phyloP scores from a whole-genome alignment of 139 green algal species.

The Desmodesmus armatus region DNA sequence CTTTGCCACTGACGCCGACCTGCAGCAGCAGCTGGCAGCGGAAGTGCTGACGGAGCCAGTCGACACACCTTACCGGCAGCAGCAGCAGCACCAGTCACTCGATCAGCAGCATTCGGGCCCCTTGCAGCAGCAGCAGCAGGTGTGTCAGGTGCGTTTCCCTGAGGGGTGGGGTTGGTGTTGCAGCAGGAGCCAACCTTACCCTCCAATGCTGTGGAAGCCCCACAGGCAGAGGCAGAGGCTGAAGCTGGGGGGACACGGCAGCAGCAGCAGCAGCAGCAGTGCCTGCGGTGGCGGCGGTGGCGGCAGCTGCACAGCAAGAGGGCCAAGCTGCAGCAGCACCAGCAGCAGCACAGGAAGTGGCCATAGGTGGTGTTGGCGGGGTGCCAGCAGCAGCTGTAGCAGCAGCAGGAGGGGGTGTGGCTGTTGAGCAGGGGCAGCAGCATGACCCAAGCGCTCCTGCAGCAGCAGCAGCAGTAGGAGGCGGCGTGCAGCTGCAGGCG shows the following conservation, averaged over 20 bases:
- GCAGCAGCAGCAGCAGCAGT: slow-evolving; percentile 2
- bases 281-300: neutral
- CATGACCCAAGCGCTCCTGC: neutral
- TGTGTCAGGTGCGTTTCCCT: no score
- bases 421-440: neutral
- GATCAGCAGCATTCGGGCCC: neutral
- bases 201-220: no score
- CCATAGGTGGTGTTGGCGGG: neutral
- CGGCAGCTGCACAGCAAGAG: slow-evolving; percentile 4
- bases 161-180: no score
- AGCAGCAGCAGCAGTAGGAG: neutral
- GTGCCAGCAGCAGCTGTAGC: slow-evolving; percentile 8
- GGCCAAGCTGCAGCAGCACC: neutral
- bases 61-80: no score
- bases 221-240: no score
- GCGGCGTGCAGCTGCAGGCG: no score
- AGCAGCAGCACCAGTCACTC: no score
- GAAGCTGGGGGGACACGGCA: neutral
- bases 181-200: no score
- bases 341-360: neutral
- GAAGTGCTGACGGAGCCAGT: no score
- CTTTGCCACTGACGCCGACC: no score
- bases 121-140: slow-evolving; percentile 1
- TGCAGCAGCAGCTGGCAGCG: neutral
- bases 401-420: neutral